Evolutionary conservation across 2,329 filamentous ascomycete genomes (phyloP).

Genomic region (Cadophora luteo-olivacea): DNA sequence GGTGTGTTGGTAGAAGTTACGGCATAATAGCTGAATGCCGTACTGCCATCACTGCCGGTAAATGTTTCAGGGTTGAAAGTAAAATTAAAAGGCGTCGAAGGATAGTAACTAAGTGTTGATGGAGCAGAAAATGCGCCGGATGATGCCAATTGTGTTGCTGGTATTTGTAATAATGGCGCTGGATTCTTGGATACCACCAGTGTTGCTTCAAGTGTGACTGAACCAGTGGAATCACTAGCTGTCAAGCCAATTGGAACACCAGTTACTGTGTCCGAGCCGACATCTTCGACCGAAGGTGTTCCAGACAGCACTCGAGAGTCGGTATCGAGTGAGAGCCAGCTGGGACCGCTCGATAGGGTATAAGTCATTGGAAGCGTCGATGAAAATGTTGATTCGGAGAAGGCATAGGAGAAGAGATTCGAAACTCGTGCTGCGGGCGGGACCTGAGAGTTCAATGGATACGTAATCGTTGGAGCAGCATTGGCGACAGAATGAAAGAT

Average conservation of each 20-base stretch:
- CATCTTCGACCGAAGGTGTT: conserved; percentile 64
- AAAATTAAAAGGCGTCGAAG: conserved; percentile 60
- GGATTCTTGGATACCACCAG: conserved; percentile 70
- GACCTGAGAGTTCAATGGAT: conserved; percentile 85
- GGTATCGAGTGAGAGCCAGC: conserved; percentile 78
- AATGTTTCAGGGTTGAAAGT: conserved; percentile 68
- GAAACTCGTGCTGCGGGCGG: conserved; percentile 77
- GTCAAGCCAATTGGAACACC: conserved; percentile 63
- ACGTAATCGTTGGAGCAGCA: conserved; percentile 54
- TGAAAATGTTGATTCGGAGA: conserved; percentile 77
- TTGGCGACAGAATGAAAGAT: conserved; percentile 33
- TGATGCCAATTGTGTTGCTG: conserved; percentile 61
- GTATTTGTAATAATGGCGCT: conserved; percentile 60
- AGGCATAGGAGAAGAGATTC: conserved; percentile 71
- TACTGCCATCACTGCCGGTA: conserved; percentile 49
- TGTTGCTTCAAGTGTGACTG: conserved; percentile 68
- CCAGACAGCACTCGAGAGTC: conserved; percentile 71
- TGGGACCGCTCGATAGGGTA: conserved; percentile 67
- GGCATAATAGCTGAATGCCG: conserved; percentile 74
- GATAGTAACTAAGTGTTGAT: conserved; percentile 61
- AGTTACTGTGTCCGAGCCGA: conserved; percentile 60
- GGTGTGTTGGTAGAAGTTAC: conserved; percentile 80
- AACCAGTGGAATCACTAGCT: conserved; percentile 71
- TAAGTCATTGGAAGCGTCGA: conserved; percentile 69
- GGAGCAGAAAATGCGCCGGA: conserved; percentile 68